Percentiles rank a stretch among this genome's conserved stretches.
Evolutionary conservation across 768 basidiomycete genomes (phyloP).

Genomic region (Xanthoconium purpureum): DNA sequence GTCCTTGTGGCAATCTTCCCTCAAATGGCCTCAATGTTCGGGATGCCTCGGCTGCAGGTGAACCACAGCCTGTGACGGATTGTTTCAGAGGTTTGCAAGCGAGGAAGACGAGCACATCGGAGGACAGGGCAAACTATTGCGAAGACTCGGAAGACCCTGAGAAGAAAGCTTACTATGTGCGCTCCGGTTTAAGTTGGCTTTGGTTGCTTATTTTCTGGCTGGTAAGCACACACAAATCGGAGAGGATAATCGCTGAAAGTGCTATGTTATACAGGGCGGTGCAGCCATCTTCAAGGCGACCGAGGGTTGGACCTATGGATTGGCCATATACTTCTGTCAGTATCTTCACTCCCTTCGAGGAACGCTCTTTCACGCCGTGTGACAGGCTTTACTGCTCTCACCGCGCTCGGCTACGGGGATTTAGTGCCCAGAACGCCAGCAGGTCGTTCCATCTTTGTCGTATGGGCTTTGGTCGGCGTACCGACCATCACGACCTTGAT

Average conservation of each 20-base stretch:
- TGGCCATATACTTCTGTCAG: constrained; percentile 72
- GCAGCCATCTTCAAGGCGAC: constrained; percentile 65
- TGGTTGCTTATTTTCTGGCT: constrained; percentile 80
- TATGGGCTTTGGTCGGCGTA: constrained; percentile 76
- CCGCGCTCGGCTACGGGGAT: constrained; percentile 75
- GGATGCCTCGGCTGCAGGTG: not conserved
- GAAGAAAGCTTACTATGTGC: constrained; percentile 51
- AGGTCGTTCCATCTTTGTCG: constrained; percentile 72
- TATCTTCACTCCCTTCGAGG: not conserved
- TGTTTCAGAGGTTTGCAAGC: constrained; percentile 9
- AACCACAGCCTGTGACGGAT: not conserved
- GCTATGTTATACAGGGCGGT: constrained; percentile 44
- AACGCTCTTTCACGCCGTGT: not conserved
- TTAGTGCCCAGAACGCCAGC: constrained; percentile 57
- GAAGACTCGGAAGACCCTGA: constrained; percentile 36
- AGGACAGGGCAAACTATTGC: constrained; percentile 16
- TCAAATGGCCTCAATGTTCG: not conserved
- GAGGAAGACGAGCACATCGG: not conserved
- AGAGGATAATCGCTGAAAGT: not conserved
- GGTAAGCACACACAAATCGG: constrained; percentile 35
- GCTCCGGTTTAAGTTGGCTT: constrained; percentile 53
- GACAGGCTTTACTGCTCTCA: constrained; percentile 68
- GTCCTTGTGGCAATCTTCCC: constrained; percentile 12
- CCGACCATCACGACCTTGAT: constrained; percentile 73
- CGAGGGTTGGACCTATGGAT: constrained; percentile 65